Base-by-base conservation (phyloP, 495 filamentous ascomycete species). In the Tricharina praecox region DNA sequence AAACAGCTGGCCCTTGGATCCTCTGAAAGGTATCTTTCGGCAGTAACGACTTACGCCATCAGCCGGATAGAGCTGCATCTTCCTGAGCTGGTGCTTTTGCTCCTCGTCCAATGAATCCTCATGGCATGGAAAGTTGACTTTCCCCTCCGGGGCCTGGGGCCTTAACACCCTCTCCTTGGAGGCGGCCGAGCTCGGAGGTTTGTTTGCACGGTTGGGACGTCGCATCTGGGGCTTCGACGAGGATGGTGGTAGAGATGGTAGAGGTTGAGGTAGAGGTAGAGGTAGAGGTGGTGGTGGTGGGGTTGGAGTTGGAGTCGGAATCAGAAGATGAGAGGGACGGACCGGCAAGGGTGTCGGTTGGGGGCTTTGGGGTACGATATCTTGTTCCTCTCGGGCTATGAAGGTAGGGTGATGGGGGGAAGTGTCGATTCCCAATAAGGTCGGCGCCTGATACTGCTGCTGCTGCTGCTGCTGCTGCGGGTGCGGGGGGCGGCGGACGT, bases 11-110 rank as follows among this genome's bases (percentile, higher is more conserved):
- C 88, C 92, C 69, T 95, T 97, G 50, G 83, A 79, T 55, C 87
- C 93, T 44, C 80, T 82, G 63, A 96, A 97, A 0, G 90, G 90
- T 47, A 95, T 94, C 44, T 82, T 82, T 36, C 78, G 74, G 44
- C 71, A 73, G 53, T 70, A 85, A 2, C 77, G 65, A 33, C 26
- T 67, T 53, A 97, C 86, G 10, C 73, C 63, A 18, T 80, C 78
- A 52, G 79, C 64, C 10, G 83, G 81, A 50, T 71, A 69, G 23
- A 94, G 63, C 9, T 70, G 64, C 56, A 80, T 53, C 53, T 77
- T 77, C 19, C 59, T 60, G 42, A 67, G 66, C 51, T 68, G 73
- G 15, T 59, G 57, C 1, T 42, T 58, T 35, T 63, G 48, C n/a
- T 55, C 46, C 19, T 53, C 21, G 4, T 54, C 56, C 16, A 48